Evolutionary conservation across 805 yeast species (phyloP), one percentile per base, ranked within the genome.

Genomic region (Ogataea haglerorum): DNA sequence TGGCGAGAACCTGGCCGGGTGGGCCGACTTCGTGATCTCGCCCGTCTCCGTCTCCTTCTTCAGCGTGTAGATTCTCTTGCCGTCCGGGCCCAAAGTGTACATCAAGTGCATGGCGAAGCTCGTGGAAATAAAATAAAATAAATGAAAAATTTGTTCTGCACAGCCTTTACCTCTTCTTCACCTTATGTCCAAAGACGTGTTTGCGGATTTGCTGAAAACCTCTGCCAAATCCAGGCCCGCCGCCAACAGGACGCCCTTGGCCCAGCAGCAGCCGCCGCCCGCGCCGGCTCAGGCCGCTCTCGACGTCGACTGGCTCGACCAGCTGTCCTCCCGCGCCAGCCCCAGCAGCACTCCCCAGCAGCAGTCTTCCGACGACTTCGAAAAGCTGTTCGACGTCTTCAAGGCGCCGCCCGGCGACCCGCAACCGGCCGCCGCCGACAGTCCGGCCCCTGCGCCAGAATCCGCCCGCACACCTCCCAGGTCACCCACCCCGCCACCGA

Each of bases 1-100:
- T 55, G 99, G 99, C 24, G 99, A 93, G 68, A 93, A 93, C 71
- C 99, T 84, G 39, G 99, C 99, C 48, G 99, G 99, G 68, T 93
- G 99, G 30, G 99, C 99, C 53, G 96, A 85, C 73, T 89, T 88
- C 63, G 99, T 95, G 73, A 91, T 89, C 66, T 89, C 96, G 48
- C 99, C 98, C 6, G 73, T 68, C 47, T 75, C 89, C 42, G 95
- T 82, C 56, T 63, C 51, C 73, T 93, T 93, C 67, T 86, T 73
- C 54, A 93, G 75, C 40, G 99, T 93, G 78, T 93, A 93, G 58
- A 85, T 67, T 69, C 99, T 85, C 77, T 91, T 91, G 57, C 99
- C 99, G 56, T 90, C 96, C 48, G 80, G 79, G 60, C 90, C 95
- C 61, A 84, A 68, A 47, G 97, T 90, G 89, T 85, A 93, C 99